Evolutionary conservation across 225 moss, liverwort and hornwort genomes (phyloP).

Genomic region (Lunularia cruciata): DNA sequence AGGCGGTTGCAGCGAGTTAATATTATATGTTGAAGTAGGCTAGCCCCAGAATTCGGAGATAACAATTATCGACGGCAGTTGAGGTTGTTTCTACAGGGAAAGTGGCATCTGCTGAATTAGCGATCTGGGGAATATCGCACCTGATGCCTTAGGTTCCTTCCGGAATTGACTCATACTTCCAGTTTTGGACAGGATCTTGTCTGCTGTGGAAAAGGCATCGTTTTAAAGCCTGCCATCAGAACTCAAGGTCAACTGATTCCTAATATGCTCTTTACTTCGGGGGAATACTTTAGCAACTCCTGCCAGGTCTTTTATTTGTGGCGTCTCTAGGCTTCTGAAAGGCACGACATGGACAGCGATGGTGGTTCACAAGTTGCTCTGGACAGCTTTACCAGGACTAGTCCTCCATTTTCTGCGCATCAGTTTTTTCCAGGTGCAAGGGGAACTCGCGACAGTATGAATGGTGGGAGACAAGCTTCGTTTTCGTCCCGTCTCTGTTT

Average conservation of each 20-base stretch:
- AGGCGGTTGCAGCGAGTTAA: background rate
- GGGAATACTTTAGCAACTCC: conserved; percentile 6
- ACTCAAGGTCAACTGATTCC: background rate
- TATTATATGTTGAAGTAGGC: too few relatives aligned
- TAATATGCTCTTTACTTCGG: conserved; percentile 24
- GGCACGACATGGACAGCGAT: conserved; percentile 35
- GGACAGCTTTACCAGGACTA: conserved; percentile 42
- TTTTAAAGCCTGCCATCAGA: background rate
- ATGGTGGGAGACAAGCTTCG: conserved; percentile 32
- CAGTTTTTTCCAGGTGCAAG: conserved; percentile 84
- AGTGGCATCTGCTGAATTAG: background rate
- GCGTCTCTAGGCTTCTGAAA: background rate
- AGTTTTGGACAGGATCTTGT: background rate
- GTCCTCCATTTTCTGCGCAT: conserved; percentile 52
- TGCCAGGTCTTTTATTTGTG: background rate
- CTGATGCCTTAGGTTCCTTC: background rate
- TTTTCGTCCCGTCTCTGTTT: conserved; percentile 28
- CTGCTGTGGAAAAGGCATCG: background rate
- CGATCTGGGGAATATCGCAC: background rate
- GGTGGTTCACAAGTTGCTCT: conserved; percentile 38
- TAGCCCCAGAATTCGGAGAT: background rate
- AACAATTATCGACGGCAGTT: background rate
- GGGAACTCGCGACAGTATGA: conserved; percentile 35
- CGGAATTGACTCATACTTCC: background rate
- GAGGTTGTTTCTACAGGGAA: background rate